Evolutionary conservation across 1,284 basidiomycete species (phyloP), one percentile per base, ranked within the genome.

Genomic region (Trichosporon sp.): DNA sequence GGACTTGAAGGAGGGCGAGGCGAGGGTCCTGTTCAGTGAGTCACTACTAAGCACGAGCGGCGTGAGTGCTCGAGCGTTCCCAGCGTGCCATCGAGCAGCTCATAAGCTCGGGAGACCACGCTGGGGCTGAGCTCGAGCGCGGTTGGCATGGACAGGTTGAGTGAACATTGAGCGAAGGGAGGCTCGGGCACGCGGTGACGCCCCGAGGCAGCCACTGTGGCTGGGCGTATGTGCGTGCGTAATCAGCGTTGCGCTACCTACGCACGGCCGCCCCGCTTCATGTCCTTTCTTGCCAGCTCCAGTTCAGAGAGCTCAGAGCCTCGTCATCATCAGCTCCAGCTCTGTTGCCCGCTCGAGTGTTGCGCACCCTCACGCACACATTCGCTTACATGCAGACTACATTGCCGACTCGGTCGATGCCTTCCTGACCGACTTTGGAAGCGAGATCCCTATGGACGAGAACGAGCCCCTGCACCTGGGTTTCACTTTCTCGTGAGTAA

Each of bases 381-480:
- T 11, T 21, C 19, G 71, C 69, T 73, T 43, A 73, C 68, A 38
- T 26, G n/a, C 77, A 94, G 93, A 97, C 85, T 99, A 97, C 85
- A 92, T 99, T 76, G 97, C 97, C 37, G 92, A 94, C 77, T 96
- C 93, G 6, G 95, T 99, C 38, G 94, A 96, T 80, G 90, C 91
- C 10, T 99, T 99, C 86, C 86, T 99, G 71, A 96, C 90, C n/a
- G 89, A 91, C 70, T 78, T 88, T 80, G 75, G 87, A 78, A 81
- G 86, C 74, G 70, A 85, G 71, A 78, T 81, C 10, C 37, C 67
- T 26, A 21, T 40, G 51, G 69, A 80, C 68, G 72, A 74, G 31
- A 84, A 85, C 38, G 86, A 86, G 78, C 86, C 90, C 71, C 77
- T 98, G 72, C 90, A 92, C 73, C 89, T 98, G 4, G 95, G 95